Evolutionary conservation across 768 basidiomycete genomes (phyloP), one percentile per base, ranked within the genome.

Genomic region (Boletellus ananas): DNA sequence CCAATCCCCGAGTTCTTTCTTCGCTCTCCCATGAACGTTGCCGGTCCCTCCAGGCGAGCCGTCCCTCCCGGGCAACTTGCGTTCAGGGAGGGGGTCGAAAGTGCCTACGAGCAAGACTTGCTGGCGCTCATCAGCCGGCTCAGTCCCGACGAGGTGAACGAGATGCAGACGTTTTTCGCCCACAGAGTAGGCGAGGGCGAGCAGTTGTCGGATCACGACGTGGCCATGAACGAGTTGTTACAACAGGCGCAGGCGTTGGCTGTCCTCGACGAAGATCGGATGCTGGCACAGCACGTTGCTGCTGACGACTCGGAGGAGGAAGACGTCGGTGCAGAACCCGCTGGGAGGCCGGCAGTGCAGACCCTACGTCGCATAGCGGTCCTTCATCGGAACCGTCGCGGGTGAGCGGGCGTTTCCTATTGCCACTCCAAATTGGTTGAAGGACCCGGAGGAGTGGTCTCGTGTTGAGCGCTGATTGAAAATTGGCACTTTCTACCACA

Each of bases 21-120:
- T 47, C 54, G 43, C 46, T 47, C 45, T 43, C 35, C 53, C 57
- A 66, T 66, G 63, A 61, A 52, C 36, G 25, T 57, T 40, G 60
- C 64, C 18, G 66, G 66, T 33, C 64, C 64, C 34, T 66, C 66
- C 23, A 52, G 45, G 13, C 45, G 53, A 29, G 48, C 7, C 23
- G 23, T 23, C 14, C 29, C 58, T 7, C 6, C 36, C 10, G 49
- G 49, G 21, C 23, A 33, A 31, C 27, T 31, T 13, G 36, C 40
- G 17, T 25, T 13, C 18, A 45, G 51, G 45, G 47, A 4, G 23
- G 52, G 55, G 45, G 51, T 53, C 36, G 55, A 50, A 58, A 64
- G 56, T 43, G 46, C 57, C 34, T 62, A 67, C n/a, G 67, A 67
- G 29, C 54, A 55, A 0, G 67, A 68, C 48, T 33, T 68, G 27